phyloP scores from a whole-genome alignment of 2,329 filamentous ascomycete species.

The Diaporthe sp. region DNA sequence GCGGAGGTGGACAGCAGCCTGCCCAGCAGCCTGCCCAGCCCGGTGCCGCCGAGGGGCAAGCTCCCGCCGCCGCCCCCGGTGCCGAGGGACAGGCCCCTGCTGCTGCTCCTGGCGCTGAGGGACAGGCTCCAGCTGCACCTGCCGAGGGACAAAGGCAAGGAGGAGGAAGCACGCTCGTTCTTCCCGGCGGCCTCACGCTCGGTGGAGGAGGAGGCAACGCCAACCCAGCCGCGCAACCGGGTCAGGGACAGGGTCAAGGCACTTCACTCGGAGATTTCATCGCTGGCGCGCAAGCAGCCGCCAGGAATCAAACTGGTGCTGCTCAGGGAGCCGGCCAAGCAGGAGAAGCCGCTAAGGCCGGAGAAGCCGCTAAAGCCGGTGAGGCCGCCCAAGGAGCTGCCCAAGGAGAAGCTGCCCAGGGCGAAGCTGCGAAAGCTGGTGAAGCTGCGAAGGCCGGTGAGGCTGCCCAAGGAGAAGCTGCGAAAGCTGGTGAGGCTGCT shows the following conservation, averaged over 20 bases:
- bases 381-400: neutral
- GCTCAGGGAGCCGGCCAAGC: conserved; percentile 1
- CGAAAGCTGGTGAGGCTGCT: conserved; percentile 12
- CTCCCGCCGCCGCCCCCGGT: neutral
- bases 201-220: conserved; percentile 32
- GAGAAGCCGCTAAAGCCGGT: neutral
- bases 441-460: neutral
- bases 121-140: conserved; percentile 14
- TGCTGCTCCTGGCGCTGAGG: conserved; percentile 16
- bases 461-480: neutral
- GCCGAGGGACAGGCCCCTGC: conserved; percentile 9
- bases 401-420: conserved; percentile 37
- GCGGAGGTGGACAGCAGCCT: conserved; percentile 29
- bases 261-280: conserved; percentile 30
- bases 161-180: conserved; percentile 4
- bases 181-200: conserved; percentile 26
- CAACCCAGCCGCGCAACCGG: conserved; percentile 22
- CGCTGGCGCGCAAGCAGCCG: conserved; percentile 29
- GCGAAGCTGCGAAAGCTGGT: neutral
- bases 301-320: conserved; percentile 35
- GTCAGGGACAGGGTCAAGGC: neutral
- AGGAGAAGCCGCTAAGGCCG: neutral
- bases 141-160: conserved; percentile 6
- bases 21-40: conserved; percentile 21
- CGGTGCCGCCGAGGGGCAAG: neutral